These are phyloP conservation scores for Torulaspora delbrueckii DNA, from an alignment of 805 yeast genomes.

Conservation along the genomic window DNA sequence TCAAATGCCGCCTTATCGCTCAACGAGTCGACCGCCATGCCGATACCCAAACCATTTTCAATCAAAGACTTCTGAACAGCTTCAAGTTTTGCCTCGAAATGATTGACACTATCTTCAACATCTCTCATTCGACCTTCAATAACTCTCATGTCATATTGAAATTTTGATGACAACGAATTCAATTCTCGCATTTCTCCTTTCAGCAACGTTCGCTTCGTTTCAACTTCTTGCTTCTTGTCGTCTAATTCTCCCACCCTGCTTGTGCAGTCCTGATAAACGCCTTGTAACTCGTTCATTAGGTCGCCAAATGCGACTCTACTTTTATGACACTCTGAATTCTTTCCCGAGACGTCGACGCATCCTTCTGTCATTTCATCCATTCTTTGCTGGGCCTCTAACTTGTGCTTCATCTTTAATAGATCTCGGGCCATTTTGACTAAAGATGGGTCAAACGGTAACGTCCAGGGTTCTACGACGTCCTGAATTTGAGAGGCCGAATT, in stretches of 20 bases:
- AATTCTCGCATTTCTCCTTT: constrained; percentile 44
- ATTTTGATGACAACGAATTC: constrained; percentile 51
- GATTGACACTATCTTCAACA: constrained; percentile 54
- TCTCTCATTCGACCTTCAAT: constrained; percentile 59
- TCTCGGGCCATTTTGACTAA: constrained; percentile 30
- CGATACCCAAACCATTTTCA: constrained; percentile 17
- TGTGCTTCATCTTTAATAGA: constrained; percentile 18
- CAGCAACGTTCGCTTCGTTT: constrained; percentile 32
- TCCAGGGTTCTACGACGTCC: constrained; percentile 28
- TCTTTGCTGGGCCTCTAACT: constrained; percentile 12
- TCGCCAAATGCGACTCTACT: constrained; percentile 8
- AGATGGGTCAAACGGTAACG: constrained; percentile 32
- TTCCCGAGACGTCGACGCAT: constrained; percentile 2
- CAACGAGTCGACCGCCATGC: constrained; percentile 13
- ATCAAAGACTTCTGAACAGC: constrained; percentile 16
- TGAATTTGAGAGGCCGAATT: constrained; percentile 26
- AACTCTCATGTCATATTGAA: constrained; percentile 61
- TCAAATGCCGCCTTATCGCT: constrained; percentile 21
- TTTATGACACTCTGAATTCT: constrained; percentile 4
- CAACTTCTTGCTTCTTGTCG: constrained; percentile 19
- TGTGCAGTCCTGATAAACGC: constrained; percentile 16
- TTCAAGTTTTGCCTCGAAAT: constrained; percentile 36
- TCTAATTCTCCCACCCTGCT: constrained; percentile 20
- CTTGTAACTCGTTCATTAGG: constrained; percentile 11
- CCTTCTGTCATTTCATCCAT: constrained; percentile 9